Base-by-base conservation (phyloP, 2,329 filamentous ascomycete species). In the Beauveria scarabaeidicola region DNA sequence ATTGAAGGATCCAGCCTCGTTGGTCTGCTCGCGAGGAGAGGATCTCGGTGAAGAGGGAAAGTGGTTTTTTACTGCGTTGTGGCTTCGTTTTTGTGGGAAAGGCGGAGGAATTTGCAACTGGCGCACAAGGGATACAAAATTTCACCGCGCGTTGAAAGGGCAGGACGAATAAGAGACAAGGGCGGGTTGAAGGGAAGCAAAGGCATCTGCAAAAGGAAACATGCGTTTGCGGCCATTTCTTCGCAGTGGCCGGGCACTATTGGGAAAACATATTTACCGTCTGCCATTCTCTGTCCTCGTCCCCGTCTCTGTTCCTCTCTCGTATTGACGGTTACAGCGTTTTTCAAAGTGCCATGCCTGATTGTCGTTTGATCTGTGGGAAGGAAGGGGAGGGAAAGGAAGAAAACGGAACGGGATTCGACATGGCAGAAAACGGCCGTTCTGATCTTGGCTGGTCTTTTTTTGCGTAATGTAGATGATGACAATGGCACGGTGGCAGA, bases 81-180 rank as follows among this genome's bases (percentile, higher is more conserved):
- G 4, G 21, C 25, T 50, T 50, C 29, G n/a, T 32, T 21, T 23
- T 23, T 40, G 53, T 36, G 43, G 53, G 32, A 56, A 47, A 40
- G 43, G 19, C 3, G 53, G 53, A 56, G 43, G 43, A 48, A 27
- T 40, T 29, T 56, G 43, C 44, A 48, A 56, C 44, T 56, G 53
- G 53, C 53, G 53, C 53, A 56, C 27, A 36, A 54, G 19, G 52
- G 25, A 55, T 52, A 46, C n/a, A 52, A 52, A 25, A 52, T 52
- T 52, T 46, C 41, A 23, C 52, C 36, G 25, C 41, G 46, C 15
- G n/a, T 23, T 43, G 19, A 52, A 52, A 52, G 29, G 29, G 32
- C 13, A 36, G 11, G 32, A 36, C 32, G 32, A 36, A 36, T 36
- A 36, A 13, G 13, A 36, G 32, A 36, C 32, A 36, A 36, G 13